These are phyloP conservation scores for Xylariaceae sp. DNA, from an alignment of 2,329 filamentous ascomycete species.

Conservation along the genomic window DNA sequence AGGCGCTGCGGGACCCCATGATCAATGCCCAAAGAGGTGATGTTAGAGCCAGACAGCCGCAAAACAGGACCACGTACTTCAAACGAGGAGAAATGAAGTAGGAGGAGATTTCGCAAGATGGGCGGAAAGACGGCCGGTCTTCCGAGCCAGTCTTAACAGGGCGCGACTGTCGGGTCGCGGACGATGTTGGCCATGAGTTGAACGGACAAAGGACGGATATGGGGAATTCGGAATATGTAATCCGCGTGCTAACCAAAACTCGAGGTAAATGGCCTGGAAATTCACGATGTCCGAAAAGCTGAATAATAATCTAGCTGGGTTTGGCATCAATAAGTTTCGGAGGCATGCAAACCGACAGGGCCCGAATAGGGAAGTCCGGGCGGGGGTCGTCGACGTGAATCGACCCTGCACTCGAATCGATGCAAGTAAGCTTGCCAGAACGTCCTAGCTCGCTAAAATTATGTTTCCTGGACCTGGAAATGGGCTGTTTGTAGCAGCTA, in stretches of 20 bases:
- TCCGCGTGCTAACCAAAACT: conserved; percentile 8
- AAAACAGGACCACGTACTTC: conserved; percentile 1
- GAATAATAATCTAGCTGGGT: conserved; percentile 23
- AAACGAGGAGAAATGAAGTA: background rate
- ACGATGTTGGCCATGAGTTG: background rate
- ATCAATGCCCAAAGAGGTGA: background rate
- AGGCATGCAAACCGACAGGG: conserved; percentile 18
- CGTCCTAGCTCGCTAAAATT: background rate
- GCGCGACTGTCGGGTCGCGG: background rate
- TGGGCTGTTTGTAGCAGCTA: background rate
- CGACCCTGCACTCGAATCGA: conserved; percentile 3
- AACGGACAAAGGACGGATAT: background rate
- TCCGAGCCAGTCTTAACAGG: background rate
- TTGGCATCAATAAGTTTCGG: conserved; percentile 23
- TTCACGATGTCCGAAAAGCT: conserved; percentile 15
- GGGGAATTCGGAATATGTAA: background rate
- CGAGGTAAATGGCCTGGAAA: background rate
- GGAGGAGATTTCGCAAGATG: background rate
- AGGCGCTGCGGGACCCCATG: conserved; percentile 11
- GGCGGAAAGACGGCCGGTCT: conserved; percentile 18
- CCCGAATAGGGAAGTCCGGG: conserved; percentile 27
- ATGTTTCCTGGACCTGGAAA: background rate
- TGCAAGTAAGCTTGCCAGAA: conserved; percentile 13
- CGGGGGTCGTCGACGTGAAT: conserved; percentile 9
- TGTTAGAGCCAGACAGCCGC: background rate